Base-by-base conservation (phyloP, 306 rosid species). In the Urtica urens region DNA sequence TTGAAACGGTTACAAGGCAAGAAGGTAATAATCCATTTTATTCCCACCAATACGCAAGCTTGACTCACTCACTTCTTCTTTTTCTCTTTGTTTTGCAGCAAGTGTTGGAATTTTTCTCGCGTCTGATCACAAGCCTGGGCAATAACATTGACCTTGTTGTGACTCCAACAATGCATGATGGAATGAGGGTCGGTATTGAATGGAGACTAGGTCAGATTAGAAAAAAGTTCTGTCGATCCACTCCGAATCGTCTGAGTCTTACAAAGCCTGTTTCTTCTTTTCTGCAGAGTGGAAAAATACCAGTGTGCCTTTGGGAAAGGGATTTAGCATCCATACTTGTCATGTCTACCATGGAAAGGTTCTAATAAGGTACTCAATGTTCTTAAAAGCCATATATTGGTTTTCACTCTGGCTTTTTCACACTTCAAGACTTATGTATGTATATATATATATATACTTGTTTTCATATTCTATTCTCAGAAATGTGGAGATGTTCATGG, bases 131-230 rank as follows among this genome's bases (percentile, higher is more conserved):
- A 35, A 43, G 20, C 25, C 66, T 79, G 5, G 77, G 82, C 42
- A 42, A 62, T 13, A 53, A 58, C 40, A 12, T 71, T 53, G 49
- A 72, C 21, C 60, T 82, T 55, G 38, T 63, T 19, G 63, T 80
- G 49, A 57, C 49, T 35, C 92, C 87, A 1, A 82, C 82, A 41
- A 44, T 59, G 40, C 63, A 64, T 3, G 74, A 80, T 10, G 96
- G 94, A 51, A 49, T 78, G 64, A 55, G 24, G 10, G 77, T 87
- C 23, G 92, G 87, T 8, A 42, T 87, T 15, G 58, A 60, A 12
- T 87, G 94, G 96, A 73, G 48, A 68, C 63, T 80, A 18, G 80
- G 96, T 87, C n/a, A 82, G 27, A 17, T 28, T 10, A 28, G 4
- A 4, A 28, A 28, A 28, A 28, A 4, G 33, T 28, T 10, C 10